Percentiles rank a stretch among this genome's conserved stretches.
Evolutionary conservation across 2,329 filamentous ascomycete species (phyloP).

Genomic region (Fusarium pseudograminearum): DNA sequence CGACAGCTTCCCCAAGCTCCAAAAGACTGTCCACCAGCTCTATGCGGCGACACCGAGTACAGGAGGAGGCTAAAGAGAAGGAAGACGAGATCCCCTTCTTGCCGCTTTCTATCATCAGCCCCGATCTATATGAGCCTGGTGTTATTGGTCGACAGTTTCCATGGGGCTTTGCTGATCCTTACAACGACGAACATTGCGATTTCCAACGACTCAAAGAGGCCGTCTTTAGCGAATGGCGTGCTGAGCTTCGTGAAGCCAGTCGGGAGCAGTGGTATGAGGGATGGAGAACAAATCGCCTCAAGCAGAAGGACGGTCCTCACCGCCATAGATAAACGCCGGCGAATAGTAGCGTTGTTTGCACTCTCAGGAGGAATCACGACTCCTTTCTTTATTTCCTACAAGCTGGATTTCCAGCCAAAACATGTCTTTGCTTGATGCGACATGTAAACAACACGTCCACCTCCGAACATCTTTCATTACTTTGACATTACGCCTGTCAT

Average conservation of each 20-base stretch:
- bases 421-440: constrained; percentile 31
- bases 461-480: constrained; percentile 38
- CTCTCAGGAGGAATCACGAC: constrained; percentile 10
- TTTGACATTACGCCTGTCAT: constrained; percentile 40
- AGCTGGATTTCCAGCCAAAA: constrained; percentile 9
- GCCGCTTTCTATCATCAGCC: constrained; percentile 92
- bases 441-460: constrained; percentile 33
- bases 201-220: constrained; percentile 90
- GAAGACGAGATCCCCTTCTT: constrained; percentile 75
- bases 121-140: constrained; percentile 86
- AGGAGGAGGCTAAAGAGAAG: constrained; percentile 61
- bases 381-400: constrained; percentile 1
- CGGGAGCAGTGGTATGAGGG: constrained; percentile 95
- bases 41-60: constrained; percentile 59
- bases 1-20: constrained; percentile 54
- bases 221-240: constrained; percentile 93
- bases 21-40: constrained; percentile 63
- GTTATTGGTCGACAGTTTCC: constrained; percentile 89
- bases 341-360: constrained; percentile 7
- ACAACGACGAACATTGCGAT: constrained; percentile 92
- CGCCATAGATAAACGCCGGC: constrained; percentile 50
- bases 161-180: constrained; percentile 97
- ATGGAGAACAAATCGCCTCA: constrained; percentile 83
- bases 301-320: constrained; percentile 61
- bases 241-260: constrained; percentile 89